Evolutionary conservation across 1,284 basidiomycete genomes (phyloP), one percentile per base, ranked within the genome.

Genomic region (Malassezia nana): DNA sequence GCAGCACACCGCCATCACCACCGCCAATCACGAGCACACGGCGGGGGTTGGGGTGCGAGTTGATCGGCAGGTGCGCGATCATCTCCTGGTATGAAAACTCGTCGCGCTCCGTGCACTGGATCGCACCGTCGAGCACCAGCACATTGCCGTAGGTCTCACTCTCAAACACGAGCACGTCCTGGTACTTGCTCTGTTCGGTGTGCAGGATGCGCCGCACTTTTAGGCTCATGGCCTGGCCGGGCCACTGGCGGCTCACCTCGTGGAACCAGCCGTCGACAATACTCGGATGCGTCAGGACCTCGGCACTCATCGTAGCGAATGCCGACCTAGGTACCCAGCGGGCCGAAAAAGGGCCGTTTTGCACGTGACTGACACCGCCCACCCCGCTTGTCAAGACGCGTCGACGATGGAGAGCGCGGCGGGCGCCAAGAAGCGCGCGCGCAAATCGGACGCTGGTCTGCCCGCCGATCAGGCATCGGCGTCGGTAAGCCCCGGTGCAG

Each of bases 81-180:
- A 98, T 96, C 79, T 99, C 92, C 76, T 98, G 94, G 78, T 96
- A 96, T 84, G 90, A 89, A 76, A 96, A 98, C 77, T 98, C 92
- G 75, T 96, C 92, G 49, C 91, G 84, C 78, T 98, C 92, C 2
- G 91, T 92, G 77, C 86, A 89, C 76, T 98, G 92, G 65, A 98
- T 88, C 59, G 87, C 89, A 57, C 90, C 89, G 75, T 98, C 94
- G 40, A 98, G 83, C 43, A 94, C 85, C 59, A 98, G 83, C 45
- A 98, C 90, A 72, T 96, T 96, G 31, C 92, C 92, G 74, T 86
- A 92, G 15, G 54, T 56, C 49, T 48, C 50, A 0, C 87, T 90
- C 76, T 91, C 84, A 72, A 95, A 95, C 53, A 95, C 89, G 51
- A 95, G 84, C 49, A 95, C 90, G 68, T 98, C 91, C 79, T 96